Conservation (phyloP, 1,284 basidiomycete genomes). For the Pulveroboletus sp. region DNA sequence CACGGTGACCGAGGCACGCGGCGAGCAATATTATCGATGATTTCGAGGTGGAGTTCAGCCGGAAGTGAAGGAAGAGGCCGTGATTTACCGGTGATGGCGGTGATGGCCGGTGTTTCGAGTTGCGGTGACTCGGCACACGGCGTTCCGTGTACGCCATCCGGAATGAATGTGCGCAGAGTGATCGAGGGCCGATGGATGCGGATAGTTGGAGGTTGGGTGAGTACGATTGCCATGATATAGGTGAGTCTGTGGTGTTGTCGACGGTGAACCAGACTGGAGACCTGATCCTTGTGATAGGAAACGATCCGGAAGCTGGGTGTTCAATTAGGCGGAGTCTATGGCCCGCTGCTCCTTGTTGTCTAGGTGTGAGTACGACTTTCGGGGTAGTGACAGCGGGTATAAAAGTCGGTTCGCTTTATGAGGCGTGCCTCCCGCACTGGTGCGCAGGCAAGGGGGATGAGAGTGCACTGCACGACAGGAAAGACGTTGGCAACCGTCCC, state of each 20-base stretch:
- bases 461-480: constrained; percentile 3
- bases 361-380: constrained; percentile 1
- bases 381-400: constrained; percentile 4
- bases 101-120: neutral
- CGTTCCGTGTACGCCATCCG: neutral
- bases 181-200: constrained; percentile 5
- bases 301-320: constrained; percentile 3
- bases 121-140: neutral
- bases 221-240: constrained; percentile 19
- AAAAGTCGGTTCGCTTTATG: constrained; percentile 6
- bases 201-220: constrained; percentile 8
- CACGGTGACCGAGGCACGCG: constrained; percentile 14
- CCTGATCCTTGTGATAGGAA: constrained; percentile 4
- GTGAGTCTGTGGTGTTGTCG: constrained; percentile 16
- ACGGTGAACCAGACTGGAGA: neutral
- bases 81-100: constrained; percentile 7
- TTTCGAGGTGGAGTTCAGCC: constrained; percentile 35
- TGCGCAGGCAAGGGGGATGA: constrained; percentile 16
- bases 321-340: constrained; percentile 6
- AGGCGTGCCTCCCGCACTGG: constrained; percentile 10
- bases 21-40: constrained; percentile 29
- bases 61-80: constrained; percentile 24
- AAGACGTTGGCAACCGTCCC: neutral
- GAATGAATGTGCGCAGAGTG: neutral
- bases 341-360: neutral